A percentile compares a stretch with the other conserved stretches of the same genome.
Conservation (phyloP, 2,329 filamentous ascomycete species). For the Fusarium chlamydosporum region DNA sequence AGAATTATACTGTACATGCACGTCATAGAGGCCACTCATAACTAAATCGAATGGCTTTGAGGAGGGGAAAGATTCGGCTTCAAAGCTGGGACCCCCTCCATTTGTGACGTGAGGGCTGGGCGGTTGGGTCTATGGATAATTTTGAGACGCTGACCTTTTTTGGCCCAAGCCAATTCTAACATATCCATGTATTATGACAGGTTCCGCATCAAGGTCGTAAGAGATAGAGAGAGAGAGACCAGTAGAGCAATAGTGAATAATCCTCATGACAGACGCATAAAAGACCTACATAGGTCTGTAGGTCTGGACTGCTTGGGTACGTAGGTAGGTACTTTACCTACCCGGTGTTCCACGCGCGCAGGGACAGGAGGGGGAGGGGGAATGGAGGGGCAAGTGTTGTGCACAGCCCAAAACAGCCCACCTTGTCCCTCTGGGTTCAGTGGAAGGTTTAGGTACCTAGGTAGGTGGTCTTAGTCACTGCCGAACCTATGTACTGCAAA, state of each 20-base stretch:
- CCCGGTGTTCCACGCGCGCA: slow-evolving; percentile 1
- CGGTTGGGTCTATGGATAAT: slow-evolving; percentile 1
- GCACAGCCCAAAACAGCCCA: slow-evolving; percentile 7
- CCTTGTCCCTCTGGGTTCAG: slow-evolving; percentile 4
- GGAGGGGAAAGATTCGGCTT: slow-evolving; percentile 32
- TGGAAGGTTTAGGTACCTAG: slow-evolving; percentile 1
- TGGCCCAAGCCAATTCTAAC: background rate
- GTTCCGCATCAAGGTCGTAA: too few relatives aligned
- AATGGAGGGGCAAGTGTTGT: slow-evolving; percentile 23
- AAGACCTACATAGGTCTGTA: too few relatives aligned
- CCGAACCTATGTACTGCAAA: too few relatives aligned
- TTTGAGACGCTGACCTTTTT: background rate
- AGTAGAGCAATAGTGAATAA: too few relatives aligned
- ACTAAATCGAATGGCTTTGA: slow-evolving; percentile 15
- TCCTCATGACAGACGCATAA: too few relatives aligned
- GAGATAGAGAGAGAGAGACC: too few relatives aligned
- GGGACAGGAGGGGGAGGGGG: slow-evolving; percentile 20
- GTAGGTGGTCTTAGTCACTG: slow-evolving; percentile 3
- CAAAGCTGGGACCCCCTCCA: slow-evolving; percentile 29
- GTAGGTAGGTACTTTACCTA: slow-evolving; percentile 7
- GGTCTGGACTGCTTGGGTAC: background rate
- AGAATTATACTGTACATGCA: slow-evolving; percentile 19
- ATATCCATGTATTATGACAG: background rate
- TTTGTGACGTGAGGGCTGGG: slow-evolving; percentile 10
- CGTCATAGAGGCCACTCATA: slow-evolving; percentile 39